Evolutionary conservation across 805 yeast species (phyloP).

Genomic region (Saturnispora kantuleensis): DNA sequence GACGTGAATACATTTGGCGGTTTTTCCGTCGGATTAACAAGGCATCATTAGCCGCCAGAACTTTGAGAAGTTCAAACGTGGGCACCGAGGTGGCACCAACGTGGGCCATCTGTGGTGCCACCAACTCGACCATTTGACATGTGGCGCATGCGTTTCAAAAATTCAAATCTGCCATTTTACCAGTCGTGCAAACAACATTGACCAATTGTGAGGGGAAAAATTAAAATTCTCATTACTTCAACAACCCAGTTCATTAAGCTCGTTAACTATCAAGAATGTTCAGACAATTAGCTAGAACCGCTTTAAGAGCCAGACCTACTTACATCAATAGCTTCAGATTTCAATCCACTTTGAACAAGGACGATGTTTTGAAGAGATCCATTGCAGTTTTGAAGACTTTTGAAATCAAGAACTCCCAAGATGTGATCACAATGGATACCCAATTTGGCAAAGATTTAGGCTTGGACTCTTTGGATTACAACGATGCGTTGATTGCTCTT

Average conservation of each 20-base stretch:
- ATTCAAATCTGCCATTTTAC: background rate
- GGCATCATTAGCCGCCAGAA: too few relatives aligned
- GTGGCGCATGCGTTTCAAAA: background rate
- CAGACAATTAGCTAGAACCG: constrained; percentile 1
- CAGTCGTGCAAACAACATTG: background rate
- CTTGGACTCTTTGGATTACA: constrained; percentile 90
- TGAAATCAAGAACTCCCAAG: constrained; percentile 22
- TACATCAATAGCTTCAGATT: constrained; percentile 13
- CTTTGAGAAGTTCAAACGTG: too few relatives aligned
- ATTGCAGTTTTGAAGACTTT: constrained; percentile 64
- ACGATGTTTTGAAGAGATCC: constrained; percentile 76
- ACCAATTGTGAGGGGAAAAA: background rate
- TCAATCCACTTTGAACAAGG: constrained; percentile 41
- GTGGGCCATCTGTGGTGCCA: background rate
- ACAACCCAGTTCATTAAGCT: too few relatives aligned
- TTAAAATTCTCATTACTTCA: background rate
- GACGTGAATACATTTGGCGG: too few relatives aligned
- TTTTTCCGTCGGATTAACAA: too few relatives aligned
- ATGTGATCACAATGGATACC: constrained; percentile 29
- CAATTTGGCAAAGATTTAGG: constrained; percentile 63
- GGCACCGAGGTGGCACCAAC: too few relatives aligned
- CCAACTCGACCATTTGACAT: background rate
- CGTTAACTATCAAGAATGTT: background rate
- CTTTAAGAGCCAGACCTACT: constrained; percentile 4
- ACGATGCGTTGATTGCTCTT: constrained; percentile 90